phyloP scores from a whole-genome alignment of 371 early-diverging fungal species.

The Smittium mucronatum region DNA sequence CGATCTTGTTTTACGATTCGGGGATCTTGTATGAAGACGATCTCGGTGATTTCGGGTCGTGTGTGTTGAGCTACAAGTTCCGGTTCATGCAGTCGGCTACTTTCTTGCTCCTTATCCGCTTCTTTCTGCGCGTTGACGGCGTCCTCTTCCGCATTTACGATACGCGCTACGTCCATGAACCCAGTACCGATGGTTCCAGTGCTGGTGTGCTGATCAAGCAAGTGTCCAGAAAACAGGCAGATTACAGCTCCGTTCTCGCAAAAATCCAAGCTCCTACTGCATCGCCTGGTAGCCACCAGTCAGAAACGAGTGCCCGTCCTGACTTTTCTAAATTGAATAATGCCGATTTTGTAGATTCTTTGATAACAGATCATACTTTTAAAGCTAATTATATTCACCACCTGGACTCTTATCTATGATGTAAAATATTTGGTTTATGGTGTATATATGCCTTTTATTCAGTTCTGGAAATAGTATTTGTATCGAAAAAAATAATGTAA shows the following conservation, averaged over 20 bases:
- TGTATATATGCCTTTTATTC: no score
- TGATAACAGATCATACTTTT: no score
- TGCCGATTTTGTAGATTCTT: no score
- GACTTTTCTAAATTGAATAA: no score
- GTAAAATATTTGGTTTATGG: no score
- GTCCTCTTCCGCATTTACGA: slow-evolving; percentile 79
- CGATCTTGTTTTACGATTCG: slow-evolving; percentile 82
- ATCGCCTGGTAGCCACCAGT: no score
- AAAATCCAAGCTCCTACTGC: no score
- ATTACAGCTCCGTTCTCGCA: slow-evolving; percentile 38
- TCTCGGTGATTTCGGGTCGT: slow-evolving; percentile 85
- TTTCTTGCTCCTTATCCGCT: slow-evolving; percentile 73
- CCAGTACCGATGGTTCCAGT: slow-evolving; percentile 65
- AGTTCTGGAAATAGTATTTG: no score
- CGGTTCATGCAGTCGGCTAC: slow-evolving; percentile 81
- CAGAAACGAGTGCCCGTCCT: no score
- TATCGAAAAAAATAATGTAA: no score
- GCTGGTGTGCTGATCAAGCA: slow-evolving; percentile 50
- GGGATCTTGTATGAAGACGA: slow-evolving; percentile 89
- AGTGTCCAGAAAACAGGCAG: slow-evolving; percentile 48
- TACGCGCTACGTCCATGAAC: slow-evolving; percentile 75
- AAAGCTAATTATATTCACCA: not conserved
- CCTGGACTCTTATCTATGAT: not conserved
- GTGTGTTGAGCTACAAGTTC: slow-evolving; percentile 64
- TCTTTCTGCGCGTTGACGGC: slow-evolving; percentile 85